Conservation (phyloP, 768 basidiomycete genomes). For the Tricholoma saponaceum region DNA sequence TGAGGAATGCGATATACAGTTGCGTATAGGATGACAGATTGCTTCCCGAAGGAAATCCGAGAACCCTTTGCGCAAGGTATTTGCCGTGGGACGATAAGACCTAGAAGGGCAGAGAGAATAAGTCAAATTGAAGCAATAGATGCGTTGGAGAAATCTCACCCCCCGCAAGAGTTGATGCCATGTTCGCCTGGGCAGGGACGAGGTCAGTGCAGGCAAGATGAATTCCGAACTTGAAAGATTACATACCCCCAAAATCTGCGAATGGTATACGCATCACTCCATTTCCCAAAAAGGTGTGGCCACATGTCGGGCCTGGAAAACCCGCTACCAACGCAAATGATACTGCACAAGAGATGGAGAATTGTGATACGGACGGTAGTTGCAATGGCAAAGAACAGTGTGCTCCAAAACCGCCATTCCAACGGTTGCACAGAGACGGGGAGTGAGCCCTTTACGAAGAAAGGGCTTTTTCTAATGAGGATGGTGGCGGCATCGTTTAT, state of each 20-base stretch:
- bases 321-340: neutral
- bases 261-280: conserved; percentile 26
- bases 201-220: neutral
- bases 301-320: conserved; percentile 18
- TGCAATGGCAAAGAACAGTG: neutral
- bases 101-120: conserved; percentile 9
- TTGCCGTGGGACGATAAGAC: conserved; percentile 19
- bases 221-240: too few species aligned
- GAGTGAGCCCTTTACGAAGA: neutral
- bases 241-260: conserved; percentile 31
- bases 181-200: neutral
- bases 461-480: neutral
- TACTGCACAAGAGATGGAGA: neutral
- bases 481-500: neutral
- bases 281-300: conserved; percentile 24
- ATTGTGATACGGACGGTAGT: neutral
- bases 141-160: conserved; percentile 14
- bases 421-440: neutral
- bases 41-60: conserved; percentile 17
- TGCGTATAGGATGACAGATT: conserved; percentile 22
- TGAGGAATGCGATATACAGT: conserved; percentile 26
- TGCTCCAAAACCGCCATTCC: neutral
- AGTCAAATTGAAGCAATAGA: neutral
- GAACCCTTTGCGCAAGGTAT: conserved; percentile 7
- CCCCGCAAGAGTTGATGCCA: conserved; percentile 25